Percentiles rank a stretch among this genome's conserved stretches.
These are phyloP conservation scores for Metschnikowia corniflorae DNA, from an alignment of 805 yeast species.

Conservation along the genomic window DNA sequence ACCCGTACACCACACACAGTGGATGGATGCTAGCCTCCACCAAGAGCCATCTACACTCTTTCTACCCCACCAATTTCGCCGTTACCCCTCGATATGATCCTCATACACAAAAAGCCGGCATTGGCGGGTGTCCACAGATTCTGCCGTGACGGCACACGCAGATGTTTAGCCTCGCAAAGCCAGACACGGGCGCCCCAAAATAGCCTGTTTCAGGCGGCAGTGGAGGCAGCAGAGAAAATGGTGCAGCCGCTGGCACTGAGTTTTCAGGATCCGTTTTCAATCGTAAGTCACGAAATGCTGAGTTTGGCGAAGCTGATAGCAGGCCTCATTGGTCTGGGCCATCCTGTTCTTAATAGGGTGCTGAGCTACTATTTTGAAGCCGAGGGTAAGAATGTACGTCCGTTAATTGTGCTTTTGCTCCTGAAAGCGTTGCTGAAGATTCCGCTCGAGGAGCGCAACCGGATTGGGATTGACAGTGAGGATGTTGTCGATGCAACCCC, in stretches of 20 bases:
- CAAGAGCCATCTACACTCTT: too few relatives aligned
- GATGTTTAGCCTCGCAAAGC: slow-evolving; percentile 2
- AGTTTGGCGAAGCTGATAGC: slow-evolving; percentile 85
- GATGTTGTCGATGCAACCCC: slow-evolving; percentile 70
- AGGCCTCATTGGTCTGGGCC: slow-evolving; percentile 83
- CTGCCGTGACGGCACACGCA: slow-evolving; percentile 2
- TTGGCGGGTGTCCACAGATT: slow-evolving; percentile 7
- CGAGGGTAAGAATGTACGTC: slow-evolving; percentile 94
- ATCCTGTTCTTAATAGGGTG: slow-evolving; percentile 87
- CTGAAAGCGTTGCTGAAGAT: slow-evolving; percentile 77
- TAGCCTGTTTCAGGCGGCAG: slow-evolving; percentile 47
- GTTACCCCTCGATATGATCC: slow-evolving; percentile 1
- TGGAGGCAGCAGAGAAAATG: slow-evolving; percentile 68
- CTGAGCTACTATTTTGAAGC: slow-evolving; percentile 94
- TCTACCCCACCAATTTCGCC: neutral
- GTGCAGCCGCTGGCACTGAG: slow-evolving; percentile 49
- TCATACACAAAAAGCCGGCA: slow-evolving; percentile 9
- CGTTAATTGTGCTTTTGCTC: slow-evolving; percentile 78
- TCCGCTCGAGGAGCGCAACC: slow-evolving; percentile 63
- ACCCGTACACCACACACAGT: too few relatives aligned
- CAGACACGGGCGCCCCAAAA: slow-evolving; percentile 3
- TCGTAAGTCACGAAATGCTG: slow-evolving; percentile 92
- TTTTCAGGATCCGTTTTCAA: slow-evolving; percentile 78
- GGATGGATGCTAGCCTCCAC: too few relatives aligned
- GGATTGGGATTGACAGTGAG: slow-evolving; percentile 55